Evolutionary conservation across 1,139 yeast species (phyloP).

Genomic region (Sugiyamaella novakii): DNA sequence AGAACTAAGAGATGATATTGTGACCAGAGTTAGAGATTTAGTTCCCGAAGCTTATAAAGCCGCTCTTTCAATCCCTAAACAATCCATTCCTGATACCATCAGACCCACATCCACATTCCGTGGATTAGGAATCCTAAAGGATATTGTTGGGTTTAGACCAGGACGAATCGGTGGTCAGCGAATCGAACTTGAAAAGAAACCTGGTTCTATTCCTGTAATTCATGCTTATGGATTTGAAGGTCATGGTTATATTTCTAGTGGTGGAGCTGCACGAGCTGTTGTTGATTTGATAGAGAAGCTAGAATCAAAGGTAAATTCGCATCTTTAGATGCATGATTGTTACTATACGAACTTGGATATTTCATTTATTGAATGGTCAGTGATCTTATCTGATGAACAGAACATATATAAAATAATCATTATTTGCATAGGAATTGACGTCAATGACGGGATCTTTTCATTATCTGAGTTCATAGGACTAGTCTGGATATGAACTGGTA

Average conservation of each 20-base stretch:
- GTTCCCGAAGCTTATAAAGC: conserved; percentile 57
- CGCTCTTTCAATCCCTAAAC: conserved; percentile 20
- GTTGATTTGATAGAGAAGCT: neutral
- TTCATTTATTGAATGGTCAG: too few relatives aligned
- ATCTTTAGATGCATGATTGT: too few relatives aligned
- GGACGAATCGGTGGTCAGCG: conserved; percentile 63
- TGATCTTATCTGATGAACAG: too few relatives aligned
- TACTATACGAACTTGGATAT: too few relatives aligned
- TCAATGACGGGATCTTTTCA: too few relatives aligned
- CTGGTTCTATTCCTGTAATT: conserved; percentile 43
- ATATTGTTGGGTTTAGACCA: conserved; percentile 72
- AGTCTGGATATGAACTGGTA: too few relatives aligned
- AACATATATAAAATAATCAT: too few relatives aligned
- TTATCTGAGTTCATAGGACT: too few relatives aligned
- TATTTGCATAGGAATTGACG: too few relatives aligned
- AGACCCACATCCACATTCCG: conserved; percentile 16
- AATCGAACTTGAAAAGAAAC: conserved; percentile 45
- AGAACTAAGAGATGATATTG: conserved; percentile 51
- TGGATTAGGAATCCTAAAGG: conserved; percentile 41
- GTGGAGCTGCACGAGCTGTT: conserved; percentile 26
- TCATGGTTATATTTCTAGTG: conserved; percentile 51
- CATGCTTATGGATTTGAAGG: conserved; percentile 77
- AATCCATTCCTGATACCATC: conserved; percentile 1
- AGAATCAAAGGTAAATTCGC: neutral
- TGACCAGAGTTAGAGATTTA: conserved; percentile 49